Conservation (phyloP, 116 monocot genomes). For the Dioscorea cayenensis region DNA sequence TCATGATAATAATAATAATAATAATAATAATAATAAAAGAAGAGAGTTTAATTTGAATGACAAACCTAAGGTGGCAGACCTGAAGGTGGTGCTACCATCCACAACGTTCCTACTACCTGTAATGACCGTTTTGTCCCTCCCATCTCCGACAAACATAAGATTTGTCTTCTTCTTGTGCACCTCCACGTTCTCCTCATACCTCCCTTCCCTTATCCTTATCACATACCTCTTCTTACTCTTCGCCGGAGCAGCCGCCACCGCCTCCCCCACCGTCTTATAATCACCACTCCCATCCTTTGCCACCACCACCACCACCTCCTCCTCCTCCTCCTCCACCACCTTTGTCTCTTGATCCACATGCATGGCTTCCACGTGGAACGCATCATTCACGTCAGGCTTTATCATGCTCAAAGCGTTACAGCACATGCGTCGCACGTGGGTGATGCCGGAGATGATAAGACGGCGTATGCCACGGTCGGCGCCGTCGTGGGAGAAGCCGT, state of each 20-base stretch:
- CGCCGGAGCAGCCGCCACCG: conserved; percentile 24
- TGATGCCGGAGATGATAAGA: neutral
- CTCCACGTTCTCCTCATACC: conserved; percentile 45
- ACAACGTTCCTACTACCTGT: conserved; percentile 32
- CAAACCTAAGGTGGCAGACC: conserved; percentile 37
- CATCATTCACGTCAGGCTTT: conserved; percentile 10
- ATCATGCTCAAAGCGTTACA: conserved; percentile 31
- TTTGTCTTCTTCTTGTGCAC: conserved; percentile 43
- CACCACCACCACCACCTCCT: conserved; percentile 15
- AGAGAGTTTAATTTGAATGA: neutral
- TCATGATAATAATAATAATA: no score
- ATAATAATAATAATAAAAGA: no score
- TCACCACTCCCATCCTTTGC: conserved; percentile 35
- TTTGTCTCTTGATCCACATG: neutral
- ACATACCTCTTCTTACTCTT: conserved; percentile 21
- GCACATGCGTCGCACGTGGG: conserved; percentile 16
- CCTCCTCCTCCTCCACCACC: neutral
- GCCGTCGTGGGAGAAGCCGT: conserved; percentile 22
- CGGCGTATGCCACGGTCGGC: conserved; percentile 1
- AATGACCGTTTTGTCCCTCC: conserved; percentile 26
- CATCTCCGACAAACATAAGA: conserved; percentile 53
- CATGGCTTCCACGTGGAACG: neutral
- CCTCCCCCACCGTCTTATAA: conserved; percentile 26
- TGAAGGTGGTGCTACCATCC: conserved; percentile 32
- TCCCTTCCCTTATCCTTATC: conserved; percentile 45